Conservation (phyloP, 768 basidiomycete genomes). For the Phylloporus arenicola region DNA sequence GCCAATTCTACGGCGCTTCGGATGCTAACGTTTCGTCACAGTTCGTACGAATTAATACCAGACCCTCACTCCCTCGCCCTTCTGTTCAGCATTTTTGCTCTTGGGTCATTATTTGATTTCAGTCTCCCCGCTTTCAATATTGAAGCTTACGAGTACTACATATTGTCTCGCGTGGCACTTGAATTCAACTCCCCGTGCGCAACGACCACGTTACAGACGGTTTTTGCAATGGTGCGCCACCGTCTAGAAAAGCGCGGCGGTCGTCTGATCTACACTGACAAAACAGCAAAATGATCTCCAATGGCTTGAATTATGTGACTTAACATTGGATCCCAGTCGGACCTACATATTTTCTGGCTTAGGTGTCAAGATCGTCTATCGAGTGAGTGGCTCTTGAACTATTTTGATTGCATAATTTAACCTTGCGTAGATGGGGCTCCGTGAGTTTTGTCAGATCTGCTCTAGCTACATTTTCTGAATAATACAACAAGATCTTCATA, state of each 20-base stretch:
- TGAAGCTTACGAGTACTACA: conserved; percentile 58
- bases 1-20: neutral
- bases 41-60: conserved; percentile 35
- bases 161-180: conserved; percentile 51
- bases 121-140: conserved; percentile 41
- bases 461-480: neutral
- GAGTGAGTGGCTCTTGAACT: conserved; percentile 38
- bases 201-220: conserved; percentile 49
- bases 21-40: conserved; percentile 15
- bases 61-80: conserved; percentile 55
- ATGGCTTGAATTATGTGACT: conserved; percentile 55
- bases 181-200: conserved; percentile 40
- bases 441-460: conserved; percentile 27
- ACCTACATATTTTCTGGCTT: conserved; percentile 57
- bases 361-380: conserved; percentile 52
- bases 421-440: conserved; percentile 47
- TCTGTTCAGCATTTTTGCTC: conserved; percentile 60
- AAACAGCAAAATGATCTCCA: conserved; percentile 36
- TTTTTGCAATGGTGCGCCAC: conserved; percentile 52
- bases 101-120: conserved; percentile 60
- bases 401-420: neutral
- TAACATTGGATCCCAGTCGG: conserved; percentile 41
- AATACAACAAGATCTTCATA: conserved; percentile 47
- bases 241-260: conserved; percentile 3
- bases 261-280: conserved; percentile 7